These are phyloP conservation scores for Skeletonema potamos DNA, from an alignment of 108 stramenopile genomes.

Conservation along the genomic window DNA sequence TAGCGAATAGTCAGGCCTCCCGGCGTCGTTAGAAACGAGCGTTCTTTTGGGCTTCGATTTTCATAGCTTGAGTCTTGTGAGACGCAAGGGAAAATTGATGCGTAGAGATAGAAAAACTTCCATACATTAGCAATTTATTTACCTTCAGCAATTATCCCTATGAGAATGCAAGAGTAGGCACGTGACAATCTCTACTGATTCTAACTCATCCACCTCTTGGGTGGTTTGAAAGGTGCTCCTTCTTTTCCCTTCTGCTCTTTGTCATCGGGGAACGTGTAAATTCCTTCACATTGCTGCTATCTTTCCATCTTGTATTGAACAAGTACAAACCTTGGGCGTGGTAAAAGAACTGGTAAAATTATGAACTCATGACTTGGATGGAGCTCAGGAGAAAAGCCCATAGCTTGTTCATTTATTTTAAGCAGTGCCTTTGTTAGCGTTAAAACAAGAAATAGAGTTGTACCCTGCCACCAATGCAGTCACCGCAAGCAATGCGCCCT, in stretches of 20 bases:
- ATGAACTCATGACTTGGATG: too few relatives aligned
- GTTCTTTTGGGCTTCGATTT: background rate
- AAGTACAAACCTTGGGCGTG: too few relatives aligned
- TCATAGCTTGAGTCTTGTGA: background rate
- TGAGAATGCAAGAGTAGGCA: too few relatives aligned
- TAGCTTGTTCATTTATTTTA: too few relatives aligned
- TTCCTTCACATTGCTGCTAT: background rate
- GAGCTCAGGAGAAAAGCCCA: too few relatives aligned
- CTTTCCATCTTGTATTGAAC: too few relatives aligned
- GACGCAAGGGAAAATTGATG: background rate
- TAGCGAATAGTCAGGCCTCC: background rate
- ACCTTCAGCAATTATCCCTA: background rate
- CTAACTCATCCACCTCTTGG: background rate
- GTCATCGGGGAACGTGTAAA: background rate
- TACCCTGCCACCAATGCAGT: background rate
- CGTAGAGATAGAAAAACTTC: background rate
- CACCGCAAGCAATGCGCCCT: conserved; percentile 5
- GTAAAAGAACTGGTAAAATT: too few relatives aligned
- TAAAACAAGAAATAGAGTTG: background rate
- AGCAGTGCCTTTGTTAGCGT: background rate
- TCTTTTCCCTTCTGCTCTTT: background rate
- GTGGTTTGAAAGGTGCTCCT: background rate
- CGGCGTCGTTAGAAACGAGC: background rate
- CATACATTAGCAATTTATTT: background rate
- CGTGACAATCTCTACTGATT: background rate